Conservation (phyloP, 371 early-diverging fungal species). For the Mortierella polycephala region DNA sequence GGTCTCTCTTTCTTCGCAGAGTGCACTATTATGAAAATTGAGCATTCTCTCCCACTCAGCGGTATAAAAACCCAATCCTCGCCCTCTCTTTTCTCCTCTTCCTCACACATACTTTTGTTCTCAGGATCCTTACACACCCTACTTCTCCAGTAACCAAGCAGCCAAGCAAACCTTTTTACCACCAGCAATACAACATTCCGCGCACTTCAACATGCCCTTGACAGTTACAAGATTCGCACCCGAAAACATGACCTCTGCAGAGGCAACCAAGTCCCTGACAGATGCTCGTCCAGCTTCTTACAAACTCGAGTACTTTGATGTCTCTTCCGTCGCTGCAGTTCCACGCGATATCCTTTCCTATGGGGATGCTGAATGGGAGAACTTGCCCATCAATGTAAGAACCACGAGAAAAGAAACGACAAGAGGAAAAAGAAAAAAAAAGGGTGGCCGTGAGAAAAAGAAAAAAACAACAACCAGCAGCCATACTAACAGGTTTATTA, state of each 20-base stretch:
- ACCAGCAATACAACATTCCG: too few relatives aligned
- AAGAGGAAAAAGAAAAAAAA: not conserved
- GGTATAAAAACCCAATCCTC: too few relatives aligned
- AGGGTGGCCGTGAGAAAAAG: too few relatives aligned
- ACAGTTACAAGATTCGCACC: constrained; percentile 23
- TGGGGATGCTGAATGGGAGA: constrained; percentile 31
- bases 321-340: constrained; percentile 19
- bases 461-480: not conserved
- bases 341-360: constrained; percentile 42
- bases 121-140: too few relatives aligned
- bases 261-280: constrained; percentile 17
- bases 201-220: constrained; percentile 15
- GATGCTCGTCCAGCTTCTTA: constrained; percentile 17
- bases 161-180: too few relatives aligned
- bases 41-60: too few relatives aligned
- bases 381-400: constrained; percentile 14
- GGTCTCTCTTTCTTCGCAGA: too few relatives aligned
- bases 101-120: too few relatives aligned
- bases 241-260: constrained; percentile 18
- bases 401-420: not conserved
- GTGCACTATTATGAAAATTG: too few relatives aligned
- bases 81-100: too few relatives aligned
- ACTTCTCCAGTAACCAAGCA: too few relatives aligned
- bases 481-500: not conserved
- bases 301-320: constrained; percentile 30